A percentile compares a stretch with the other conserved stretches of the same genome.
These are phyloP conservation scores for Cryptococcus hybrid DNA, from an alignment of 1,284 basidiomycete species.

Conservation along the genomic window DNA sequence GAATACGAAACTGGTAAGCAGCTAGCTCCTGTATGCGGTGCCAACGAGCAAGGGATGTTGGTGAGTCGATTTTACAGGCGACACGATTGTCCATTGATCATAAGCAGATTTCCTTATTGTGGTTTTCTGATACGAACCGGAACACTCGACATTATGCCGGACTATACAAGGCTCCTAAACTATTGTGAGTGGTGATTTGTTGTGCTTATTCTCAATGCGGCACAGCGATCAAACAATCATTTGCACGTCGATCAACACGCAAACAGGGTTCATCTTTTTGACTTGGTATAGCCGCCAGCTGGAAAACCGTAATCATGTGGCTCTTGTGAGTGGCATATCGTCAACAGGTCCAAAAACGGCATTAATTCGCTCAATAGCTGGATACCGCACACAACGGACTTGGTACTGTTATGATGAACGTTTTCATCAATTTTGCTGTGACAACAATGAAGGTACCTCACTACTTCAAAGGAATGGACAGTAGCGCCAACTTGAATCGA, in stretches of 20 bases:
- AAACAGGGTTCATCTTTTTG: conserved; percentile 29
- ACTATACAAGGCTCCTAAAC: conserved; percentile 65
- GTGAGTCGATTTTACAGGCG: conserved; percentile 1
- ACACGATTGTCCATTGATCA: background rate
- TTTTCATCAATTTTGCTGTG: conserved; percentile 83
- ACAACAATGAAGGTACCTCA: conserved; percentile 84
- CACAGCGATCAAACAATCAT: conserved; percentile 44
- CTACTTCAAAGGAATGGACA: conserved; percentile 66
- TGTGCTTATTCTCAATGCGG: background rate
- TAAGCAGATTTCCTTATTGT: conserved; percentile 80
- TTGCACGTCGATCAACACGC: conserved; percentile 38
- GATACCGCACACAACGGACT: conserved; percentile 71
- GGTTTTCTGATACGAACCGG: conserved; percentile 73
- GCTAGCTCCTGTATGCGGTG: conserved; percentile 19
- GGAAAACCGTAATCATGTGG: conserved; percentile 49
- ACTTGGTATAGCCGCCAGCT: conserved; percentile 49
- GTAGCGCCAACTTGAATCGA: conserved; percentile 13
- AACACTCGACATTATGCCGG: conserved; percentile 70
- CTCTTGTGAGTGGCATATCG: conserved; percentile 30
- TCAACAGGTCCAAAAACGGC: background rate
- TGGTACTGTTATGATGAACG: conserved; percentile 67
- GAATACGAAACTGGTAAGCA: conserved; percentile 24
- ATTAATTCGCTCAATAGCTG: conserved; percentile 40
- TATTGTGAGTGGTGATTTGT: conserved; percentile 54
- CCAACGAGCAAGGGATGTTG: conserved; percentile 12